Evolutionary conservation across 257 asterid species (phyloP), one percentile per base, ranked within the genome.

Genomic region (Osmanthus fragrans): DNA sequence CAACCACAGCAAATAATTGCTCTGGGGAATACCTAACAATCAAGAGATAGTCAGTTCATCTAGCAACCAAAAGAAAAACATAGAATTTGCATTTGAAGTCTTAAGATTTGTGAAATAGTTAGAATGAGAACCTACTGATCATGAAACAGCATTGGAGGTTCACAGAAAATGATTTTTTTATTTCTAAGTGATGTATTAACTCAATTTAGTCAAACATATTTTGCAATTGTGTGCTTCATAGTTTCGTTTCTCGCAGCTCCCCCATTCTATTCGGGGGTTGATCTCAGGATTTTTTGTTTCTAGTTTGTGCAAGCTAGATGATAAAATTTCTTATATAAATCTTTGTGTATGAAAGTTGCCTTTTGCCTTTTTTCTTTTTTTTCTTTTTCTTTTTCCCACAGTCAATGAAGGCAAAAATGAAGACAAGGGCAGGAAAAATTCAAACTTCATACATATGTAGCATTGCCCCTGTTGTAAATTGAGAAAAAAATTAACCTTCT

Each of bases 1-100:
- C 96, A 88, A 92, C 99, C 85, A 96, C 99, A 81, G 96, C 84
- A 90, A 88, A 96, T 85, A 96, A 80, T 77, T 96, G 99, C 84
- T 96, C 97, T 16, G 97, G 97, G 34, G 97, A 86, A 84, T 96
- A 96, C 70, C 99, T 96, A 90, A 81, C 72, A 79, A 72, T 70
- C 34, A 68, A 78, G 76, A 54, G 40, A 79, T 23, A 71, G 80
- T 79, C 64, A 81, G 76, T 71, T 16, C 21, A 75, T 34, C 37
- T 56, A 71, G 63, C 72, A 70, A 25, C 47, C 25, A 7, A 23
- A 37, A 65, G 68, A 3, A 63, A 63, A 63, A 63, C 3, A 9
- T 63, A 27, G 12, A 23, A 23, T 19, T 12, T 63, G 69, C 69
- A 21, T 23, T 42, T 58, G 12, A 23, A 58, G 51, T 42, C 47